Evolutionary conservation across 805 yeast species (phyloP), one percentile per base, ranked within the genome.

Genomic region (Saccharomycopsis malanga): DNA sequence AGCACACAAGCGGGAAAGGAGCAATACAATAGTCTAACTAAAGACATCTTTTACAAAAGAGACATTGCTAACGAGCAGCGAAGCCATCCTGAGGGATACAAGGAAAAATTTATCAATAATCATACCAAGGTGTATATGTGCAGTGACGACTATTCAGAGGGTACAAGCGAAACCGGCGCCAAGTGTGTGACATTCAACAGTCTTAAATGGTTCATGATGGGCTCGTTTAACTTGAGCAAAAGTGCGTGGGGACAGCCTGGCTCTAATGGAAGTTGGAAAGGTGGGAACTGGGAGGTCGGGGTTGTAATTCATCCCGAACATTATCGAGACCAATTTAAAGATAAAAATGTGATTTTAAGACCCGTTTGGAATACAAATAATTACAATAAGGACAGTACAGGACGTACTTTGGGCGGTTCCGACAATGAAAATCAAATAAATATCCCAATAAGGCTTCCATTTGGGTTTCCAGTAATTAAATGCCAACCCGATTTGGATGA

Each of bases 241-340:
- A 43, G 46, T 23, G 54, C 54, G 9, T 52, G 54, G 54, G 54
- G 54, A 15, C 29, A 40, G 24, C 48, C 46, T 6, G 39, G 34
- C 14, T 20, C 34, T 7, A 40, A 37, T 4, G 27, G 23, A 7
- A 29, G 23, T 14, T 38, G 36, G 34, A 22, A 27, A 12, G 46
- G 54, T 9, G 32, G 44, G 4, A 52, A 52, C 22, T 52, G 50
- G 50, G 54, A 52, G 29, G 18, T 45, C 15, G 54, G 53, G 10
- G 46, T 52, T 9, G 25, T 52, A 2, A 17, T 52, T 7, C 49
- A 45, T 39, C 50, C 48, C 17, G 49, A 24, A 12, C 47, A 45
- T 30, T 52, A 44, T 40, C 30, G 29, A 25, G 45, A 42, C 10
- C 27, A 34, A 17, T 30, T 35, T n/a, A 14, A 17, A 12, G 34